Base-by-base conservation (phyloP, 805 yeast species). In the Wickerhamomyces canadensis region DNA sequence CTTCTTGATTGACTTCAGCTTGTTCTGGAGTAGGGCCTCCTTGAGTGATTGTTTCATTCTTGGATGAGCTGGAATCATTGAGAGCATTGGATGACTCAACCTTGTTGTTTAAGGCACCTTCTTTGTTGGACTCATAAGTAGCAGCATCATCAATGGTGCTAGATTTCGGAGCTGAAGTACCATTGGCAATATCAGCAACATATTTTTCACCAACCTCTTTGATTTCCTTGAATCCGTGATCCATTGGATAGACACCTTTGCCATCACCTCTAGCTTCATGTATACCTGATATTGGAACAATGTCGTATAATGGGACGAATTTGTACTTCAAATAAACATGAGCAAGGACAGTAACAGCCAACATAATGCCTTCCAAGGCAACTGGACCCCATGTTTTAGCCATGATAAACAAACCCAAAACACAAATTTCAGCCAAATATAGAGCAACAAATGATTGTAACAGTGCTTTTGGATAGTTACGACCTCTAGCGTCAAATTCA, bases 331-430 rank as follows among this genome's bases (percentile, higher is more conserved):
- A 64, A 56, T 68, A 80, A 22, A 83, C 42, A 53, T 83, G 91
- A 22, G 72, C 63, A 16, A 61, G 56, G 21, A 74, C 80, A 12
- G 91, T 80, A 31, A 64, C 73, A n/a, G 56, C 75, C 13, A 81
- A 48, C 43, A 71, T 59, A n/a, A 77, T 68, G 38, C 67, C 81
- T 58, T 83, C 89, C 38, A 84, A 63, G 3, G 68, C 93, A 45
- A 83, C 76, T 49, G 81, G 76, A 17, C 83, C 86, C 91, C 91
- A 84, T 46, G 81, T 70, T 65, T 84, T 81, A 31, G 77, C 74
- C 77, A 82, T 78, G 27, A 84, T 82, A 54, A 84, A 84, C 55
- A 84, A 65, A 27, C 84, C 91, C 40, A 76, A 58, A 38, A 83
- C 61, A 59, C 85, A 78, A 31, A 81, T 62, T 58, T 84, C 86